These are phyloP conservation scores for Filosporella fistucella DNA, from an alignment of 495 filamentous ascomycete genomes.

Conservation along the genomic window DNA sequence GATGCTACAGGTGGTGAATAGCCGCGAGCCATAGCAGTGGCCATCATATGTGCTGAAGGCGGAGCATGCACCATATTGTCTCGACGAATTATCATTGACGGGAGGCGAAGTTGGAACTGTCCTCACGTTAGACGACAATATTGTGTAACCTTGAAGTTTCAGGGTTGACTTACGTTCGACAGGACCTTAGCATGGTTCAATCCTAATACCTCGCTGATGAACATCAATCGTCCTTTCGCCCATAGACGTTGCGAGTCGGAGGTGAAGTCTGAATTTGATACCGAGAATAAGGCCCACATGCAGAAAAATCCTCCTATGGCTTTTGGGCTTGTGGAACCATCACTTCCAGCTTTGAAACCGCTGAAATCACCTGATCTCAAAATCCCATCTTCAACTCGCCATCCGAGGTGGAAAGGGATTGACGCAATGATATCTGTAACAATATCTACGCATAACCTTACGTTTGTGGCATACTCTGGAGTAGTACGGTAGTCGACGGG, in stretches of 20 bases:
- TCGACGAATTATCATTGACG: slow-evolving; percentile 46
- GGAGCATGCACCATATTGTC: slow-evolving; percentile 28
- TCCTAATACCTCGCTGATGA: slow-evolving; percentile 40
- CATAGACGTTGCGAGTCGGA: slow-evolving; percentile 45
- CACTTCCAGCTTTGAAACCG: too few species aligned
- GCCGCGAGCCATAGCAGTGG: not conserved
- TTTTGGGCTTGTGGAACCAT: slow-evolving; percentile 28
- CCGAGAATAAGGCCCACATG: slow-evolving; percentile 36
- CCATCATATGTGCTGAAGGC: slow-evolving; percentile 5
- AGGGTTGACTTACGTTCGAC: slow-evolving; percentile 26
- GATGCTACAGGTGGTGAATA: not conserved
- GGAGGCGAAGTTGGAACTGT: slow-evolving; percentile 40
- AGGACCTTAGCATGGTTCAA: slow-evolving; percentile 44
- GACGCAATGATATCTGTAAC: slow-evolving; percentile 47
- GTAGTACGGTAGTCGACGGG: slow-evolving; percentile 49
- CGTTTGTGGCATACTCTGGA: slow-evolving; percentile 42
- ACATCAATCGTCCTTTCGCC: slow-evolving; percentile 37
- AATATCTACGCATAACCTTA: slow-evolving; percentile 32
- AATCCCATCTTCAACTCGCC: slow-evolving; percentile 32
- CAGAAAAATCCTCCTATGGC: slow-evolving; percentile 42
- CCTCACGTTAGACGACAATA: not conserved
- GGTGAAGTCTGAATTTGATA: slow-evolving; percentile 40
- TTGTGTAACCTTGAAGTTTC: not conserved
- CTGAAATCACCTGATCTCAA: slow-evolving; percentile 24
- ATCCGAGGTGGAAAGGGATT: slow-evolving; percentile 47